These are phyloP conservation scores for Penicillium fimorum DNA, from an alignment of 495 filamentous ascomycete genomes.

Conservation along the genomic window DNA sequence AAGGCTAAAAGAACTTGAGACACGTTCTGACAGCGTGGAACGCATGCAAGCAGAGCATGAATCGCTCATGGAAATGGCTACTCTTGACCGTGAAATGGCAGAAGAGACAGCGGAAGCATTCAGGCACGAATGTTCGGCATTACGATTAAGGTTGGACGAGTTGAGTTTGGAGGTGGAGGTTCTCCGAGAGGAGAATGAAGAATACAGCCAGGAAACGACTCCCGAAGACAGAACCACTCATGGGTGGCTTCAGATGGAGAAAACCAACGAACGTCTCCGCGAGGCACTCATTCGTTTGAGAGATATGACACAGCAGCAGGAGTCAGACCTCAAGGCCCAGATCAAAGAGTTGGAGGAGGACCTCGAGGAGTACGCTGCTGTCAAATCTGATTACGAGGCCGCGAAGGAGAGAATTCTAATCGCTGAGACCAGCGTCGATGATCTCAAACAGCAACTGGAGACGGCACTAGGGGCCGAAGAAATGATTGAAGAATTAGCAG, in stretches of 20 bases:
- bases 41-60: slow-evolving; percentile 79
- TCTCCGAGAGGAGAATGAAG: slow-evolving; percentile 80
- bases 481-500: slow-evolving; percentile 88
- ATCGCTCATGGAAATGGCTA: slow-evolving; percentile 78
- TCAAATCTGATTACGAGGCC: slow-evolving; percentile 69
- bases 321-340: slow-evolving; percentile 72
- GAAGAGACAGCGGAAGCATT: slow-evolving; percentile 83
- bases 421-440: slow-evolving; percentile 75
- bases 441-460: slow-evolving; percentile 88
- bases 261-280: slow-evolving; percentile 80
- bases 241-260: slow-evolving; percentile 89
- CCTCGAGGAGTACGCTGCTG: slow-evolving; percentile 62
- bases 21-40: slow-evolving; percentile 65
- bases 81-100: slow-evolving; percentile 92
- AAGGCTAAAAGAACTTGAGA: slow-evolving; percentile 72
- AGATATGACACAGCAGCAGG: slow-evolving; percentile 82
- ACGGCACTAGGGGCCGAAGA: slow-evolving; percentile 82
- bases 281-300: slow-evolving; percentile 81
- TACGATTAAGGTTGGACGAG: slow-evolving; percentile 76
- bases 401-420: slow-evolving; percentile 69
- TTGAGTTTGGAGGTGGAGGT: slow-evolving; percentile 85
- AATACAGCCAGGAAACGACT: slow-evolving; percentile 77
- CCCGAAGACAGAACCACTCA: slow-evolving; percentile 83
- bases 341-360: slow-evolving; percentile 80
- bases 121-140: slow-evolving; percentile 75